These are phyloP conservation scores for Xylaria sp. DNA, from an alignment of 2,329 filamentous ascomycete species.

Conservation along the genomic window DNA sequence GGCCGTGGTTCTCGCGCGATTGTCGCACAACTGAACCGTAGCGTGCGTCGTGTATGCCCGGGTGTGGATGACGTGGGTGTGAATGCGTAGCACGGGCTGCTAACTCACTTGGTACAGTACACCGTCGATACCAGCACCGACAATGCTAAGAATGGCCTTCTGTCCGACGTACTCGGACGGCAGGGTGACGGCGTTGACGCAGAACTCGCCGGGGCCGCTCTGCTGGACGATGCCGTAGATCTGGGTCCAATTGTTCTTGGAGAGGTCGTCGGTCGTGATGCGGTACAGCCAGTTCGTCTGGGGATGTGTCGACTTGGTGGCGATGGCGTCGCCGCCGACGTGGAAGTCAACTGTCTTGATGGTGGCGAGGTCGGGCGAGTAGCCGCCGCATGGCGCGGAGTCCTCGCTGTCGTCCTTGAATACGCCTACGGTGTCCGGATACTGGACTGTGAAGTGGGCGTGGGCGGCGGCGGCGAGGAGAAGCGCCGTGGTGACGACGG, in stretches of 20 bases:
- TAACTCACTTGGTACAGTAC: constrained; percentile 64
- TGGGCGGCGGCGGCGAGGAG: constrained; percentile 55
- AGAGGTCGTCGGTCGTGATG: constrained; percentile 62
- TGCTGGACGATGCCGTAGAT: constrained; percentile 65
- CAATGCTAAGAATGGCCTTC: constrained; percentile 65
- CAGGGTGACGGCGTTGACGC: constrained; percentile 60
- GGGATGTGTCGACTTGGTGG: constrained; percentile 61
- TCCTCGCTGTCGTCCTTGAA: constrained; percentile 60
- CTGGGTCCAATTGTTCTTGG: constrained; percentile 63
- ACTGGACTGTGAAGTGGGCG: constrained; percentile 66
- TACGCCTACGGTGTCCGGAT: constrained; percentile 59
- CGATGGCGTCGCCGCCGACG: constrained; percentile 66
- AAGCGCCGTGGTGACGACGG: constrained; percentile 49
- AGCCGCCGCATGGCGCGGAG: constrained; percentile 66
- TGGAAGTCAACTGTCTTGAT: constrained; percentile 62
- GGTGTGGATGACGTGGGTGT: background rate
- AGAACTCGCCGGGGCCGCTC: constrained; percentile 65
- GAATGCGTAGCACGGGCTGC: constrained; percentile 30
- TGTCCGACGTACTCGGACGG: constrained; percentile 64
- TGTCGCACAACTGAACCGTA: background rate
- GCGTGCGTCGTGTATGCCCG: background rate
- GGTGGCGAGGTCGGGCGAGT: constrained; percentile 56
- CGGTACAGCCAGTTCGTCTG: constrained; percentile 68
- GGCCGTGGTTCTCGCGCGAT: background rate
- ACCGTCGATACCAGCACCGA: constrained; percentile 65